Evolutionary conservation across 805 yeast species (phyloP), one percentile per base, ranked within the genome.

Genomic region (Metschnikowia kunwiensis): DNA sequence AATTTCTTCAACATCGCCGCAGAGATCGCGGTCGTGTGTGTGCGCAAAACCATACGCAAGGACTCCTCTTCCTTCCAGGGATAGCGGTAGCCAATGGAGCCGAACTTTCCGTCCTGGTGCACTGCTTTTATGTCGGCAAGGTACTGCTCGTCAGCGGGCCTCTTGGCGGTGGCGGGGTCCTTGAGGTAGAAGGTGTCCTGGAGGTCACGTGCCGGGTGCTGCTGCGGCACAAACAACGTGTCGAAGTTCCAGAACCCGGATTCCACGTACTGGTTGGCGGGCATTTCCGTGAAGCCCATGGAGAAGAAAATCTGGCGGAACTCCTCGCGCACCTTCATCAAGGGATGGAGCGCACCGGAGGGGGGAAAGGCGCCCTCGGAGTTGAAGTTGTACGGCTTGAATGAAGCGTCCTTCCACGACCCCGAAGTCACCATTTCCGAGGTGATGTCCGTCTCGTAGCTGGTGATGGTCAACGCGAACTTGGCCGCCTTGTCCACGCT

Each of bases 211-310:
- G 99, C 99, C 12, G 99, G 98, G 70, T 93, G 99, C 70, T 93
- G 97, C 70, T 93, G 99, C 38, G 99, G 99, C 37, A 93, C 99
- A 55, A 70, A 93, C 55, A 93, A 75, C 3, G 98, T 79, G 63
- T 93, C 99, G 58, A 93, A 93, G 68, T 93, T 93, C 99, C 99
- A 93, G 80, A 93, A 93, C 4, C 97, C 97, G 12, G 93, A 78
- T 60, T 93, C 99, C 35, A 93, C 99, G 61, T 89, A 93, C 64
- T 91, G 96, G 64, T 91, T 91, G 17, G 98, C 83, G 43, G 98
- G 96, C 99, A 93, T 93, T 70, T 93, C 99, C 19, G 93, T 80
- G 80, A 93, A 93, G 6, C 99, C 99, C 89, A 93, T 80, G 24
- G 93, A 80, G 69, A 93, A 91, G 78, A 93, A 93, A 57, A 93